Evolutionary conservation across 352 stramenopile species (phyloP).

Genomic region (Phytophthora tubulina): DNA sequence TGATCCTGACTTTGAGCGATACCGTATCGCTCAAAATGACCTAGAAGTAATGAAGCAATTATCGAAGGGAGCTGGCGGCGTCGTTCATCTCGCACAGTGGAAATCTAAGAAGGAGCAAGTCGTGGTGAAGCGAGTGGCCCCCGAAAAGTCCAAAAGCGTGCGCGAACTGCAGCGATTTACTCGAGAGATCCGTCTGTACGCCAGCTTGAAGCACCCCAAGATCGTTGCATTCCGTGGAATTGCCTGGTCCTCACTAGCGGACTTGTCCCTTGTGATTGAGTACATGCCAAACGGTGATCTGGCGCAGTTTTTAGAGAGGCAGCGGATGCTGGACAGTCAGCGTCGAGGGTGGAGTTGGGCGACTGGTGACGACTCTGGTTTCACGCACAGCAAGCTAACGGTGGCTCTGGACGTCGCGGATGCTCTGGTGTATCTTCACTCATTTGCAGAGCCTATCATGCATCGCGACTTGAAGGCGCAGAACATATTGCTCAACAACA

Average conservation of each 20-base stretch:
- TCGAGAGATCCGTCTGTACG: conserved; percentile 62
- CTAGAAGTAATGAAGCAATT: conserved; percentile 47
- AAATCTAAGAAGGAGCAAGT: conserved; percentile 43
- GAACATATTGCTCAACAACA: conserved; percentile 64
- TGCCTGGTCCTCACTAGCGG: conserved; percentile 54
- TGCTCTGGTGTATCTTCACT: conserved; percentile 56
- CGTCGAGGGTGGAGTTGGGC: conserved; percentile 49
- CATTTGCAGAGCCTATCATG: conserved; percentile 51
- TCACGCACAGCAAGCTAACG: conserved; percentile 40
- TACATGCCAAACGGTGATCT: conserved; percentile 64
- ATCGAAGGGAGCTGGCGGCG: conserved; percentile 63
- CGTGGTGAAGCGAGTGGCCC: conserved; percentile 62
- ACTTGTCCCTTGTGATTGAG: conserved; percentile 59
- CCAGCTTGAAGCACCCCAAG: conserved; percentile 55
- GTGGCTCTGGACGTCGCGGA: conserved; percentile 51
- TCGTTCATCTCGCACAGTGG: conserved; percentile 57
- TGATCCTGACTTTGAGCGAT: conserved; percentile 53
- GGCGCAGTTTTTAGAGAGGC: conserved; percentile 36
- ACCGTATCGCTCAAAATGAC: conserved; percentile 61
- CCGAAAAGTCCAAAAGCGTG: conserved; percentile 53
- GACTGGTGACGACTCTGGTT: conserved; percentile 31
- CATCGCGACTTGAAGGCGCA: conserved; percentile 70
- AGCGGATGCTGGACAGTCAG: conserved; percentile 39
- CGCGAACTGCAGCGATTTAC: conserved; percentile 59
- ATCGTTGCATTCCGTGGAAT: conserved; percentile 60